These are phyloP conservation scores for Cryptococcus amylolentus DNA, from an alignment of 1,284 basidiomycete species.

Conservation along the genomic window DNA sequence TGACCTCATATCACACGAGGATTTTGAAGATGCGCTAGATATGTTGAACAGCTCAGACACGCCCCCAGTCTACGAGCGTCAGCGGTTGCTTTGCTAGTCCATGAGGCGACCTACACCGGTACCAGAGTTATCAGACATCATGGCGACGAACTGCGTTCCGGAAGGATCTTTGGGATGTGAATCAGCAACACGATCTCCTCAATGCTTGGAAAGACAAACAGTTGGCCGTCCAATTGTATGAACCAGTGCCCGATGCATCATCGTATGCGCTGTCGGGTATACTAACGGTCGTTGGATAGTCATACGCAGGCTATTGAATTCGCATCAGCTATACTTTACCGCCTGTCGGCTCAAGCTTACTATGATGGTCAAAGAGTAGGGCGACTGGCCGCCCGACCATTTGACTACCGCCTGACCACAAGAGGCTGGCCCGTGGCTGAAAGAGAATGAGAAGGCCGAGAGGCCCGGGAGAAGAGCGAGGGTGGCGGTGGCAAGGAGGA, in stretches of 20 bases:
- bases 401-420: constrained; percentile 26
- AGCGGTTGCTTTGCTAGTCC: neutral
- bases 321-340: constrained; percentile 4
- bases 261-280: constrained; percentile 29
- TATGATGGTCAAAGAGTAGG: constrained; percentile 32
- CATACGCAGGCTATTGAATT: constrained; percentile 31
- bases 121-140: constrained; percentile 43
- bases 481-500: constrained; percentile 5
- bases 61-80: constrained; percentile 34
- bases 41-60: constrained; percentile 32
- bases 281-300: constrained; percentile 33
- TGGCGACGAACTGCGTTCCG: constrained; percentile 26
- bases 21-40: constrained; percentile 3
- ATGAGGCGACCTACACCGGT: constrained; percentile 23
- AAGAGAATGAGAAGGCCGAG: constrained; percentile 24
- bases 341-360: constrained; percentile 17
- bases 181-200: neutral
- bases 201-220: constrained; percentile 22
- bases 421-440: constrained; percentile 18
- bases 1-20: constrained; percentile 24
- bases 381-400: constrained; percentile 31
- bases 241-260: constrained; percentile 14
- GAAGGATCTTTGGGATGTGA: constrained; percentile 24
- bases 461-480: constrained; percentile 7
- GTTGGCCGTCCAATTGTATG: constrained; percentile 30